Base-by-base conservation (phyloP, 352 stramenopile species). In the Globisporangium uncinulatum region DNA sequence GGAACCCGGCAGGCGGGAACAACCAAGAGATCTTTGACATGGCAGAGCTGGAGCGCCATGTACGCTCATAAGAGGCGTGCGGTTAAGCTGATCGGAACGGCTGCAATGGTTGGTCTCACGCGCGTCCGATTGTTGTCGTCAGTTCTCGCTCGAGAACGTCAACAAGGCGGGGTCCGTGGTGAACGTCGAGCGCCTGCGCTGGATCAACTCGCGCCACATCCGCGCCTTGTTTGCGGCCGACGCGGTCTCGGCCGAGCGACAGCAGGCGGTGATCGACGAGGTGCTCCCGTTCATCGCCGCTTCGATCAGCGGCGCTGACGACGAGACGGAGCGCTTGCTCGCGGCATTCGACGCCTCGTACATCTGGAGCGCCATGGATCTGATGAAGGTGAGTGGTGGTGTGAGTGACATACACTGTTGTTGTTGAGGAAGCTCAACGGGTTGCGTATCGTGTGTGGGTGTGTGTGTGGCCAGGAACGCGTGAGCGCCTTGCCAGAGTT, bases 1-100 rank as follows among this genome's bases (percentile, higher is more conserved):
- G 96, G 96, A 99, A 98, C 67, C 83, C 86, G 10, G 82, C 83
- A 10, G 86, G 94, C 52, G 96, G 95, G 20, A 98, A 97, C 49
- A 97, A 98, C 49, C 92, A 99, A 66, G 96, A 99, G 63, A 98
- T 99, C 59, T 99, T 98, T 59, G 82, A 82, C 6, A 77, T 97
- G 59, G 79, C 97, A 31, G 95, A 99, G 57, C 76, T 99, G 14
- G 62, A 83, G 46, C 55, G 82, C 21, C 69, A 84, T 17, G 79
- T 89, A 73, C 21, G 44, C 34, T 31, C 7, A 17, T 2, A n/a
- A 15, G 19, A 31, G n/a, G 24, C 24, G 24, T 1, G 24, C 24
- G 24, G 24, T 29, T 29, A 29, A 1, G 24, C 24, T 29, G 24
- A 4, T 4, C 24, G 24, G 24, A 29, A 29, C 24, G 24, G 24